Percentiles rank a stretch among this genome's conserved stretches.
Conservation (phyloP, 2,329 filamentous ascomycete species). For the Arthroderma sp. region DNA sequence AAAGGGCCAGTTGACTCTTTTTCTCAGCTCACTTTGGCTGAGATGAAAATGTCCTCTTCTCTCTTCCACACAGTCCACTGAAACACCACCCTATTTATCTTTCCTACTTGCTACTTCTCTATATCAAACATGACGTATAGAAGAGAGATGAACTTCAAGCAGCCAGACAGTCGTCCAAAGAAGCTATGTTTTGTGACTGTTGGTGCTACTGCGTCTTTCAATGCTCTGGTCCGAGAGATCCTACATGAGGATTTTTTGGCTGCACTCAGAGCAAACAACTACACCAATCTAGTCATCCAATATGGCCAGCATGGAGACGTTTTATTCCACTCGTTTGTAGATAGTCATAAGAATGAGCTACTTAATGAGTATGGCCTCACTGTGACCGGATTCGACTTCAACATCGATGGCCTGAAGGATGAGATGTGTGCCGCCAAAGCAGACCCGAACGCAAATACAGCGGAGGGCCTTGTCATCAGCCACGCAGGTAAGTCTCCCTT, state of each 20-base stretch:
- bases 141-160: neutral
- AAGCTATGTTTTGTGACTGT: constrained; percentile 71
- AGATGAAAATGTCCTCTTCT: neutral
- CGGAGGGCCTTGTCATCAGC: constrained; percentile 65
- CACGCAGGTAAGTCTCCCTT: constrained; percentile 62
- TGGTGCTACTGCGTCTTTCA: constrained; percentile 80
- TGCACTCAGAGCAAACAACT: constrained; percentile 47
- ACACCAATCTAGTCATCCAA: constrained; percentile 64
- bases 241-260: constrained; percentile 52
- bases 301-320: constrained; percentile 57
- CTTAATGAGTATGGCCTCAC: constrained; percentile 31
- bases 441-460: constrained; percentile 26
- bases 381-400: constrained; percentile 56
- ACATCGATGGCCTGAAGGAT: constrained; percentile 44
- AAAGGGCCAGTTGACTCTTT: neutral
- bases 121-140: neutral
- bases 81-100: neutral
- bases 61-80: neutral
- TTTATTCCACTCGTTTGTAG: constrained; percentile 38
- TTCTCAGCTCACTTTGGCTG: neutral
- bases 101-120: neutral
- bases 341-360: constrained; percentile 18
- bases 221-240: constrained; percentile 54
- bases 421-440: constrained; percentile 47
- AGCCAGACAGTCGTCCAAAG: constrained; percentile 15